A percentile compares a stretch with the other conserved stretches of the same genome.
Evolutionary conservation across 1,139 yeast species (phyloP).

Genomic region (Ashbya aceris): DNA sequence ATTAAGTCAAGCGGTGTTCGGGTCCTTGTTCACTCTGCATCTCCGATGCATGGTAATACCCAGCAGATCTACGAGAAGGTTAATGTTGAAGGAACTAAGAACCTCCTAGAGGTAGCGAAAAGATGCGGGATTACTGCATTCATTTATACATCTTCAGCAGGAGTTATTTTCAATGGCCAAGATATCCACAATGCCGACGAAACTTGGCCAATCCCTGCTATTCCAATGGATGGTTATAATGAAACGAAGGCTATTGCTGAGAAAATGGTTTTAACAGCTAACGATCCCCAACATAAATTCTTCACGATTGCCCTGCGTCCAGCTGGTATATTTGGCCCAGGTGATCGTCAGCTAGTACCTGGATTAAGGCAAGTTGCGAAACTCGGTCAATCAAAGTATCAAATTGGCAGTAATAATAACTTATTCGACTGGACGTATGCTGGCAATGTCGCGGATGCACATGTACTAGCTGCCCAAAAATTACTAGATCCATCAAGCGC

Average conservation of each 20-base stretch:
- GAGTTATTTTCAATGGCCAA: slow-evolving; percentile 90
- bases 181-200: slow-evolving; percentile 90
- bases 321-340: slow-evolving; percentile 98
- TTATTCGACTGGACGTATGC: slow-evolving; percentile 95
- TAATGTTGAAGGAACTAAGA: slow-evolving; percentile 81
- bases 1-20: slow-evolving; percentile 51
- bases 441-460: slow-evolving; percentile 99
- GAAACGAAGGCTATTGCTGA: slow-evolving; percentile 94
- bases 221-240: slow-evolving; percentile 94
- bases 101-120: slow-evolving; percentile 59
- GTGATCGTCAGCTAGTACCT: slow-evolving; percentile 94
- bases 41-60: slow-evolving; percentile 85
- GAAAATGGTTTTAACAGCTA: slow-evolving; percentile 63
- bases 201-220: slow-evolving; percentile 81
- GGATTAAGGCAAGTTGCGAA: slow-evolving; percentile 78
- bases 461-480: slow-evolving; percentile 80
- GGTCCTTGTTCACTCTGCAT: slow-evolving; percentile 90
- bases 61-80: slow-evolving; percentile 79
- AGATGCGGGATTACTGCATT: slow-evolving; percentile 49
- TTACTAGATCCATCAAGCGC: slow-evolving; percentile 40
- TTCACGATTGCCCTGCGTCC: slow-evolving; percentile 85
- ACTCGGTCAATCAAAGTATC: slow-evolving; percentile 83
- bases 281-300: slow-evolving; percentile 44
- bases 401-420: slow-evolving; percentile 87
- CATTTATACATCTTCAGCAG: slow-evolving; percentile 94